These are phyloP conservation scores for Hyphopichia wangnamkhiaoensis DNA, from an alignment of 1,139 yeast genomes.

Conservation along the genomic window DNA sequence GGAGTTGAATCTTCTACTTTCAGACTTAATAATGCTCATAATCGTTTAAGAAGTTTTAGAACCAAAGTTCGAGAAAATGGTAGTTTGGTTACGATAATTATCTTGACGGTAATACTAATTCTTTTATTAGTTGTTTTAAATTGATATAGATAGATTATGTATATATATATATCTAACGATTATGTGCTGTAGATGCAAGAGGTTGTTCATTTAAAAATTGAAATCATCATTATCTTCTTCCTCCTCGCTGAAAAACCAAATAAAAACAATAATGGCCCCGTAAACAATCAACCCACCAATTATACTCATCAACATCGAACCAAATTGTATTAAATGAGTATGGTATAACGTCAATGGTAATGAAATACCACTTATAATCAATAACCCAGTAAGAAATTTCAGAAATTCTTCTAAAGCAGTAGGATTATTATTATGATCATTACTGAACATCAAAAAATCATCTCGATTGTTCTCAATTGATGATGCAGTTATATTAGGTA, in stretches of 20 bases:
- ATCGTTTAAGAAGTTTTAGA: conserved; percentile 55
- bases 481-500: conserved; percentile 58
- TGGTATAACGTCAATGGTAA: conserved; percentile 68
- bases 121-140: conserved; percentile 60
- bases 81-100: conserved; percentile 68
- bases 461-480: conserved; percentile 45
- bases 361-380: conserved; percentile 68
- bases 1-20: conserved; percentile 59
- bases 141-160: too few relatives aligned
- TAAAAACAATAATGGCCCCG: conserved; percentile 65
- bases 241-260: conserved; percentile 64
- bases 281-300: conserved; percentile 74
- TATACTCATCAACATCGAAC: conserved; percentile 66
- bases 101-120: conserved; percentile 59
- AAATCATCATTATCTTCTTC: conserved; percentile 58
- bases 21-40: conserved; percentile 55
- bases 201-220: conserved; percentile 30
- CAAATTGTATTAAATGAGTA: conserved; percentile 53
- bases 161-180: not conserved
- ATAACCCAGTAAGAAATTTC: conserved; percentile 62
- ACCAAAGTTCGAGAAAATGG: conserved; percentile 67
- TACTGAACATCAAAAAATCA: conserved; percentile 67
- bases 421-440: conserved; percentile 41
- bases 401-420: conserved; percentile 59
- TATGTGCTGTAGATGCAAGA: not conserved